Conservation (phyloP, 108 stramenopile genomes). For the Nitzschia putrida region DNA sequence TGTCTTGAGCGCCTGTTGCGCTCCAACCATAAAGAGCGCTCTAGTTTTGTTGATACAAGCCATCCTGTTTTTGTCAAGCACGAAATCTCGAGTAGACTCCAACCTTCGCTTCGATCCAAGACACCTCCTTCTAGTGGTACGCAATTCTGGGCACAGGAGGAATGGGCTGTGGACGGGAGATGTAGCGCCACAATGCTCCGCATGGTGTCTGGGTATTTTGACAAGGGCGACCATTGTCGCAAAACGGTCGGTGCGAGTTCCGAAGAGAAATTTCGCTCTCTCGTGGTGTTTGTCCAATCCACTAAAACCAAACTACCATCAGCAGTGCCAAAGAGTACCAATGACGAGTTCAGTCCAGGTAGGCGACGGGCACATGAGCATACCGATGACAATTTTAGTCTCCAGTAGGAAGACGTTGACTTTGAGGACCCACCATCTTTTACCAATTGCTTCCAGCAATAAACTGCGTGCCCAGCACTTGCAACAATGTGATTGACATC, state of each 20-base stretch:
- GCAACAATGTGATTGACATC: conserved; percentile 19
- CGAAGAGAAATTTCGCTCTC: conserved; percentile 19
- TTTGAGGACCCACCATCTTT: not conserved
- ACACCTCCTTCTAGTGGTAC: too few species aligned
- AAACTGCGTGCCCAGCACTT: conserved; percentile 7
- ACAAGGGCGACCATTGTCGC: conserved; percentile 8
- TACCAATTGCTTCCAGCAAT: conserved; percentile 19
- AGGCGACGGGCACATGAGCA: conserved; percentile 14
- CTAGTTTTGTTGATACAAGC: conserved; percentile 21
- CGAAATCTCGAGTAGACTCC: not conserved
- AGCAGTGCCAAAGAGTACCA: conserved; percentile 22
- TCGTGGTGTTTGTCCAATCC: conserved; percentile 21
- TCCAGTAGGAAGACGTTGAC: not conserved
- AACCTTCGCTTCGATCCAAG: too few species aligned
- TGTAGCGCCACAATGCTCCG: too few species aligned
- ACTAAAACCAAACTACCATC: conserved; percentile 25
- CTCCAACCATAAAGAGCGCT: not conserved
- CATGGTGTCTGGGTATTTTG: too few species aligned
- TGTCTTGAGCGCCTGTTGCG: too few species aligned
- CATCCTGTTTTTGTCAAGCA: conserved; percentile 16
- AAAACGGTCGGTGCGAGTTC: conserved; percentile 28
- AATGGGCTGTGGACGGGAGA: too few species aligned
- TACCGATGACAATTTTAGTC: conserved; percentile 22
- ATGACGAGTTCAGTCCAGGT: not conserved
- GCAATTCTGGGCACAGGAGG: too few species aligned